Evolutionary conservation across 257 asterid species (phyloP).

Genomic region (Lantana camara): DNA sequence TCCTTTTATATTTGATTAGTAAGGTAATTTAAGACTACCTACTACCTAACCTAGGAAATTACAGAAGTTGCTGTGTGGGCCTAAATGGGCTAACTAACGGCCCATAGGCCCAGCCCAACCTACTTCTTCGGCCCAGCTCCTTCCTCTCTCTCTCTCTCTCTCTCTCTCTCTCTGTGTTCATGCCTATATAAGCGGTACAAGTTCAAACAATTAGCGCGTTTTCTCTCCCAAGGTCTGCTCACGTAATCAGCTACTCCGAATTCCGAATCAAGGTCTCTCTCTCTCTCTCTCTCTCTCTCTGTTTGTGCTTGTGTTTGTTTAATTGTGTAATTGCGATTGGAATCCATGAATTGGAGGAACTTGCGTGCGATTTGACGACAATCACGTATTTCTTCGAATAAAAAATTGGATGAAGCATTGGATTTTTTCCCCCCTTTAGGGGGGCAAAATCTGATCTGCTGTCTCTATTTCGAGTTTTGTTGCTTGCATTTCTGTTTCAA

Average conservation of each 20-base stretch:
- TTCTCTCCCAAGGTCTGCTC: conserved; percentile 9
- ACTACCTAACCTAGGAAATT: no score
- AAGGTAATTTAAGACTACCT: no score
- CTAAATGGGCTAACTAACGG: no score
- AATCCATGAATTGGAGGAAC: not conserved
- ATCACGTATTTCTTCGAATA: not conserved
- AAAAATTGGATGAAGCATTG: not conserved
- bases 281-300: no score
- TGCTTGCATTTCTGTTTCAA: conserved; percentile 2
- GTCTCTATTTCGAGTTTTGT: not conserved
- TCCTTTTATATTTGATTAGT: no score
- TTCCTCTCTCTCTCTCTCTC: no score
- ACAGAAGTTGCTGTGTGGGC: no score
- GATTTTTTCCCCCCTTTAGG: not conserved
- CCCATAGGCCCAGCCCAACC: no score
- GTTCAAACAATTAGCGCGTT: conserved; percentile 20
- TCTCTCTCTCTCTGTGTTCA: not conserved
- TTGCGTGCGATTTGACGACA: not conserved
- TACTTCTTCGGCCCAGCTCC: no score
- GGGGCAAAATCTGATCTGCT: conserved; percentile 8
- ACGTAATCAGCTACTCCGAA: conserved; percentile 4
- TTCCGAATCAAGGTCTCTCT: conserved; percentile 10
- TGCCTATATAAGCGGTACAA: conserved; percentile 25
- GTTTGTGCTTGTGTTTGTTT: no score
- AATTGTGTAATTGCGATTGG: not conserved